A percentile compares a stretch with the other conserved stretches of the same genome.
Evolutionary conservation across 2,329 filamentous ascomycete species (phyloP).

Genomic region (Aspergillus eucalypticola): DNA sequence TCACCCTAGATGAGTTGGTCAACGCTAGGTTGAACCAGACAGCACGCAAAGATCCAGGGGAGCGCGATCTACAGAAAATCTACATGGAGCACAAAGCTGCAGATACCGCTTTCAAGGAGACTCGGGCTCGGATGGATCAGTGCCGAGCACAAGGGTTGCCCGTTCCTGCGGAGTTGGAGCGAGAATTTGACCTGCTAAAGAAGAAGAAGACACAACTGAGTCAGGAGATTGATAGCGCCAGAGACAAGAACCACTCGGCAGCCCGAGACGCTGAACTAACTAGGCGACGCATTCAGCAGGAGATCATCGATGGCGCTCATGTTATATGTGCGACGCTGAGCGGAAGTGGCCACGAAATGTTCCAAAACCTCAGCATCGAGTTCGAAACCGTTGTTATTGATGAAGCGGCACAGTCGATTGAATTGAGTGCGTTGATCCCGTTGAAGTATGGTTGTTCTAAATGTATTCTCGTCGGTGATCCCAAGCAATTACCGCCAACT

Average conservation of each 20-base stretch:
- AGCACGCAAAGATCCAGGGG: constrained; percentile 47
- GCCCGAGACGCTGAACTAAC: constrained; percentile 84
- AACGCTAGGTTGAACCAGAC: constrained; percentile 63
- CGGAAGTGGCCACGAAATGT: constrained; percentile 96
- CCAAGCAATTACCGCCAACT: constrained; percentile 93
- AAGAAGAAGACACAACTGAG: constrained; percentile 75
- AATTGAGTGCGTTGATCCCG: constrained; percentile 92
- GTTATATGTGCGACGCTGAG: constrained; percentile 94
- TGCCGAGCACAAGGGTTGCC: constrained; percentile 56
- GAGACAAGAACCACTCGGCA: constrained; percentile 79
- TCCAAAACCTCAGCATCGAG: constrained; percentile 88
- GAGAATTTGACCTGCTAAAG: constrained; percentile 76
- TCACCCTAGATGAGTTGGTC: constrained; percentile 91
- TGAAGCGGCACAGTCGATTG: constrained; percentile 96
- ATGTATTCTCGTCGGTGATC: constrained; percentile 95
- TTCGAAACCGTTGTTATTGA: constrained; percentile 99
- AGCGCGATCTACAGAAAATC: constrained; percentile 62
- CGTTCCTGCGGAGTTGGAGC: constrained; percentile 58
- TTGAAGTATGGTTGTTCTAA: constrained; percentile 97
- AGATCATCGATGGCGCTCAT: constrained; percentile 86
- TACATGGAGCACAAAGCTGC: constrained; percentile 67
- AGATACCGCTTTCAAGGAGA: constrained; percentile 66
- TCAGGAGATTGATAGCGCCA: constrained; percentile 79
- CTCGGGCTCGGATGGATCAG: constrained; percentile 71
- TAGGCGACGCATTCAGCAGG: constrained; percentile 80